These are phyloP conservation scores for Polyporus tsugae DNA, from an alignment of 1,284 basidiomycete genomes.

Conservation along the genomic window DNA sequence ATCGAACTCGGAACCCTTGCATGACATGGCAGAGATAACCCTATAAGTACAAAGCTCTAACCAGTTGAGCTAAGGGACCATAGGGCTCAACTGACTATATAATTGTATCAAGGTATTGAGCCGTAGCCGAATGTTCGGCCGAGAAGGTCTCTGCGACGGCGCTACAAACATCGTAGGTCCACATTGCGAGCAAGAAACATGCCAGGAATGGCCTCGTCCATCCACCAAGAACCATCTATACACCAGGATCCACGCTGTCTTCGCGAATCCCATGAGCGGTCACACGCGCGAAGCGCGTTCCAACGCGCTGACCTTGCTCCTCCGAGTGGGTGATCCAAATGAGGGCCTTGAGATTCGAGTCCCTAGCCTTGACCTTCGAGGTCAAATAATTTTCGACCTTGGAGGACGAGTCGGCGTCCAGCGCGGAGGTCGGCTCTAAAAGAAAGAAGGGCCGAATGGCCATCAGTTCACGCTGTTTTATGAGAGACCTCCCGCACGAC, in stretches of 20 bases:
- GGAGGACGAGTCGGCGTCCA: constrained; percentile 74
- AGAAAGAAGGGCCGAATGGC: not conserved
- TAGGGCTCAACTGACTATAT: not conserved
- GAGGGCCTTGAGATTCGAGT: constrained; percentile 70
- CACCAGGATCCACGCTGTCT: constrained; percentile 40
- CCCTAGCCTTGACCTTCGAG: constrained; percentile 55
- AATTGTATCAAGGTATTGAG: not conserved
- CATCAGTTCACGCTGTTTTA: not conserved
- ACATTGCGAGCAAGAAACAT: not conserved
- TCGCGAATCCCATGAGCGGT: constrained; percentile 57
- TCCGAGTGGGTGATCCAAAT: constrained; percentile 90
- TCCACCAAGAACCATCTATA: constrained; percentile 16
- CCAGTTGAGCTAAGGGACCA: constrained; percentile 58
- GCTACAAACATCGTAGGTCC: no score
- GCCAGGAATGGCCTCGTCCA: not conserved
- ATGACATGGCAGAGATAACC: constrained; percentile 46
- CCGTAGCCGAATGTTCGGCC: not conserved
- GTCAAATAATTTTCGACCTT: constrained; percentile 72
- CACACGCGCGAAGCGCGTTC: constrained; percentile 71
- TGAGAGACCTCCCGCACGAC: not conserved
- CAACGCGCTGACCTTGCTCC: constrained; percentile 79
- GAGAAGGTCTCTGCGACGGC: no score
- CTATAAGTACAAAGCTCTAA: constrained; percentile 59
- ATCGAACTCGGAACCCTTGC: constrained; percentile 59
- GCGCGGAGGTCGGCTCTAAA: constrained; percentile 86